These are phyloP conservation scores for Picochlorum sp. DNA, from an alignment of 139 green algal species.

Conservation along the genomic window DNA sequence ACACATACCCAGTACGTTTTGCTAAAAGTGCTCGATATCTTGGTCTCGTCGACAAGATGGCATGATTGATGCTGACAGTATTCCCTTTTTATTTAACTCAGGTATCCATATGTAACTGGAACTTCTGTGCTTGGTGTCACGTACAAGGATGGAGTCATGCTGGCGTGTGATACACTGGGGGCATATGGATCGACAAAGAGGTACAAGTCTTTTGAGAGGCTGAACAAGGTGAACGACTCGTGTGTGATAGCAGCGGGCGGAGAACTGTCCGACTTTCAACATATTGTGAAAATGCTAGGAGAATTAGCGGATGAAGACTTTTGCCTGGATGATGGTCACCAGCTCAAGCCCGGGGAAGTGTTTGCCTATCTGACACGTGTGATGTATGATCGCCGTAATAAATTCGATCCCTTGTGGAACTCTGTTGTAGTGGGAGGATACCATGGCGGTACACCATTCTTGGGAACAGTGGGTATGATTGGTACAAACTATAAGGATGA, in stretches of 20 bases:
- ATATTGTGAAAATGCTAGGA: conserved; percentile 79
- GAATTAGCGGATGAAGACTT: conserved; percentile 88
- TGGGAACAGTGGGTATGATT: conserved; percentile 84
- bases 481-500: conserved; percentile 71
- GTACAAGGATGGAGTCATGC: conserved; percentile 89
- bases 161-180: conserved; percentile 84
- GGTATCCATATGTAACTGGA: conserved; percentile 88
- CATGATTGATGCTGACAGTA: not conserved
- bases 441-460: conserved; percentile 51
- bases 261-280: conserved; percentile 90
- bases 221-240: conserved; percentile 62
- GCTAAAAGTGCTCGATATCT: not conserved
- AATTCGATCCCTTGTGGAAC: conserved; percentile 96
- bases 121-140: conserved; percentile 88
- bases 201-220: conserved; percentile 88
- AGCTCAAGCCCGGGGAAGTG: conserved; percentile 59
- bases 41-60: not conserved
- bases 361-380: conserved; percentile 85
- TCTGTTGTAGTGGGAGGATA: conserved; percentile 79
- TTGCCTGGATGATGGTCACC: conserved; percentile 76
- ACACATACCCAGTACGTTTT: conserved; percentile 43
- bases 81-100: conserved; percentile 34
- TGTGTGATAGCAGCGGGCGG: conserved; percentile 73
- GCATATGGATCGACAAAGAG: conserved; percentile 94
- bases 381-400: conserved; percentile 89